Evolutionary conservation across 2,329 filamentous ascomycete species (phyloP).

Genomic region (Amauroascus niger): DNA sequence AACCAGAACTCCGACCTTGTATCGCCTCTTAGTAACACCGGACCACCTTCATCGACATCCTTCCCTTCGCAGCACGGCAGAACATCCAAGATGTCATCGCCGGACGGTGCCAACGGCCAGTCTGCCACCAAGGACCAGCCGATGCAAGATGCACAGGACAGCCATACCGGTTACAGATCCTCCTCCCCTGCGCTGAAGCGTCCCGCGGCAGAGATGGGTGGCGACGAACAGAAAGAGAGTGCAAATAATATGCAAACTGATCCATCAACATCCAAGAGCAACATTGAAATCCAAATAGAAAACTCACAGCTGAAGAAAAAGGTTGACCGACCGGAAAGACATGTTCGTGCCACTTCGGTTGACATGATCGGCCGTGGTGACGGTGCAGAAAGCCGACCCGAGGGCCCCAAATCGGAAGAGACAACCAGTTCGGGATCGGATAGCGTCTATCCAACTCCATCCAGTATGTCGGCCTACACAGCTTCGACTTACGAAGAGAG

Average conservation of each 20-base stretch:
- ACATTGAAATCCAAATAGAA: conserved; percentile 27
- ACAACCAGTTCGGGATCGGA: conserved; percentile 27
- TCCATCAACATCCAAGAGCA: conserved; percentile 13
- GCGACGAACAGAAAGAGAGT: conserved; percentile 24
- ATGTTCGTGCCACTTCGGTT: conserved; percentile 31
- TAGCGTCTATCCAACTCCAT: conserved; percentile 31
- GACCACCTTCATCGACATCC: conserved; percentile 32
- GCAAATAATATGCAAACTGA: conserved; percentile 22
- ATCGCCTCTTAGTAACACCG: background rate
- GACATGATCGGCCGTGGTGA: conserved; percentile 36
- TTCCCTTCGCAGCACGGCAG: conserved; percentile 18
- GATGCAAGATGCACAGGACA: conserved; percentile 26
- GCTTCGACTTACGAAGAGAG: conserved; percentile 24
- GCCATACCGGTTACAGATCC: conserved; percentile 13
- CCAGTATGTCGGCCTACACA: conserved; percentile 32
- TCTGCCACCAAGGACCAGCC: conserved; percentile 22
- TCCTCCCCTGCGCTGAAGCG: conserved; percentile 47
- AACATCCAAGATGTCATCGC: conserved; percentile 35
- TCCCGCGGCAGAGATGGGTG: conserved; percentile 47
- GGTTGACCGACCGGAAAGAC: conserved; percentile 15
- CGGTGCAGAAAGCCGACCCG: conserved; percentile 8
- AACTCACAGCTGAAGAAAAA: conserved; percentile 21
- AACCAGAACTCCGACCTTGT: background rate
- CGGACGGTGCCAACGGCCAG: conserved; percentile 24
- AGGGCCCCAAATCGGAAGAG: conserved; percentile 20